Evolutionary conservation across 2,329 filamentous ascomycete species (phyloP), one percentile per base, ranked within the genome.

Genomic region (Lomentospora prolificans): DNA sequence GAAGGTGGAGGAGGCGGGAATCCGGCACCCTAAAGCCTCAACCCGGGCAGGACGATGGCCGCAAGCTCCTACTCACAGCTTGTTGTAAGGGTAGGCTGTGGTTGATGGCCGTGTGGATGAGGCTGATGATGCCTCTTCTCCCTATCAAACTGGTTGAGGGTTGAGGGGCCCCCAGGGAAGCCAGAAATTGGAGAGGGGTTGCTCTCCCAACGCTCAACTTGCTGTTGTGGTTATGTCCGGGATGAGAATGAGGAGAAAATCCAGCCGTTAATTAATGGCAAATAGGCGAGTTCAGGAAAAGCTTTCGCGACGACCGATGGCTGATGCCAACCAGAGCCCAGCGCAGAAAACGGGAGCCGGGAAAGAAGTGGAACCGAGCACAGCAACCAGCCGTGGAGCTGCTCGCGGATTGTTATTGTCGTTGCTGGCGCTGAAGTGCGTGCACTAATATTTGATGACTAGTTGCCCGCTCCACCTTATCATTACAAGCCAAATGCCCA

Each of bases 261-360:
- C 36, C 17, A 48, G 44, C 44, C 44, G 44, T 48, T 48, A 48
- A 48, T 48, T 48, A 48, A 25, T 25, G 44, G 44, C 44, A 48
- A 25, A 25, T 27, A 48, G 44, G 44, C 44, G 44, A 48, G 44
- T 10, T 27, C 7, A 48, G 44, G 44, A 48, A 48, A 48, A 17
- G n/a, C 19, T 41, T 41, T n/a, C n/a, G n/a, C n/a, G 36, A 41
- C 36, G 36, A 19, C n/a, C 36, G 36, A 41, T 41, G 36, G 44
- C 44, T 48, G 44, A 48, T 48, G 44, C 14, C 22, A 25, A 33
- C 30, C 30, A 33, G 30, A 48, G 44, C 44, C 44, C 17, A 48
- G n/a, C 44, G 17, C 22, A 48, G 44, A 17, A 48, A 46, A 22
- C 4, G 22, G 22, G 22, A 10, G 22, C 22, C 14, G 10, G 44